phyloP scores from a whole-genome alignment of 2,329 filamentous ascomycete genomes.

The Fusarium poae region DNA sequence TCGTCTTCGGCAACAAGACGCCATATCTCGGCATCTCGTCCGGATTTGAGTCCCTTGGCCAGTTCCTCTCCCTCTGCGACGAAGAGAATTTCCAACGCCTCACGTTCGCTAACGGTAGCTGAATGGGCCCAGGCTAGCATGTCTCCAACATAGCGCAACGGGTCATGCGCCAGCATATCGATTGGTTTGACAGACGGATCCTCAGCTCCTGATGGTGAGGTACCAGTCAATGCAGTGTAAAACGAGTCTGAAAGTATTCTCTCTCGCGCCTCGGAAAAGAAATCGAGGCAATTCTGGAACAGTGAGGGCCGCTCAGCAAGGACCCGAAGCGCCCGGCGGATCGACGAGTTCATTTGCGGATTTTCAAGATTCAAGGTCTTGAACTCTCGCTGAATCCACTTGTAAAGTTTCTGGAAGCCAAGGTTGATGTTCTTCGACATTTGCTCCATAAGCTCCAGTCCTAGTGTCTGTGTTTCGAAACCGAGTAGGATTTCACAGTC shows the following conservation, averaged over 20 bases:
- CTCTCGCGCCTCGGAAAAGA: slow-evolving; percentile 91
- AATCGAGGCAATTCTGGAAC: slow-evolving; percentile 94
- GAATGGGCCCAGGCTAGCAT: slow-evolving; percentile 99
- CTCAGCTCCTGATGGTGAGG: slow-evolving; percentile 67
- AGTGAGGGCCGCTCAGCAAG: slow-evolving; percentile 89
- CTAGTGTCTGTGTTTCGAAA: slow-evolving; percentile 88
- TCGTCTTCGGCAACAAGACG: slow-evolving; percentile 72
- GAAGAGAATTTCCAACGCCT: slow-evolving; percentile 92
- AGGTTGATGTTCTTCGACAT: slow-evolving; percentile 87
- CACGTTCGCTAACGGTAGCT: slow-evolving; percentile 90
- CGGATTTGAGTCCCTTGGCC: slow-evolving; percentile 82
- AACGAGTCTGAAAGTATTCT: slow-evolving; percentile 90
- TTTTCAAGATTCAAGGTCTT: slow-evolving; percentile 93
- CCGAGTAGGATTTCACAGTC: slow-evolving; percentile 92
- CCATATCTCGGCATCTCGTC: slow-evolving; percentile 88
- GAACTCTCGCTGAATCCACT: slow-evolving; percentile 95
- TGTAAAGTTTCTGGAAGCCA: slow-evolving; percentile 94
- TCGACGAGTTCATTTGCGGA: slow-evolving; percentile 87
- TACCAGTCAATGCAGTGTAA: slow-evolving; percentile 86
- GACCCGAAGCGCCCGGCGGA: slow-evolving; percentile 85
- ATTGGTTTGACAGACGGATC: slow-evolving; percentile 84
- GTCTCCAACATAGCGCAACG: slow-evolving; percentile 90
- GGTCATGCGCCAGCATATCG: slow-evolving; percentile 92
- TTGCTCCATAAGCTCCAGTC: slow-evolving; percentile 91
- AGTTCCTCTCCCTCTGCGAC: slow-evolving; percentile 92